phyloP scores from a whole-genome alignment of 108 stramenopile genomes.

The Cyclotella baltica region DNA sequence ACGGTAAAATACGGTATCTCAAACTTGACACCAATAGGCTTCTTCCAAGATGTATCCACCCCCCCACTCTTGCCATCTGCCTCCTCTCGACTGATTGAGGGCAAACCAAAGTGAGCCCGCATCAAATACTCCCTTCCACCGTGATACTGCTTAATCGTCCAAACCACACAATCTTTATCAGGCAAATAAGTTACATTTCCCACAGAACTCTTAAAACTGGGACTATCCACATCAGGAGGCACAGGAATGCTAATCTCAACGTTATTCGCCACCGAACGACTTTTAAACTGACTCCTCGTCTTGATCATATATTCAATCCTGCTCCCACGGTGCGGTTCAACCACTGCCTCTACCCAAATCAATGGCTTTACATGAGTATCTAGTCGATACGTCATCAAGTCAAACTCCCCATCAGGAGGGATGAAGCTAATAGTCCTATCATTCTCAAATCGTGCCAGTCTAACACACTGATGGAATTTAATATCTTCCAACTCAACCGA shows the following conservation, averaged over 20 bases:
- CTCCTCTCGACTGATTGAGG: constrained; percentile 92
- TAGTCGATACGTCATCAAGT: constrained; percentile 98
- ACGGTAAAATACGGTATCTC: constrained; percentile 99
- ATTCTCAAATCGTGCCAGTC: constrained; percentile 98
- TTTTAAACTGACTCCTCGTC: constrained; percentile 98
- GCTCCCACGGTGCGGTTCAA: constrained; percentile 95
- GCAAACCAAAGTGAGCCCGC: constrained; percentile 99
- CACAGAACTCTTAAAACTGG: constrained; percentile 95
- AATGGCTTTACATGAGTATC: constrained; percentile 99
- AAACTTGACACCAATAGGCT: constrained; percentile 96
- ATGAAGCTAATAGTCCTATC: constrained; percentile 99
- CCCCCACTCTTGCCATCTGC: constrained; percentile 51
- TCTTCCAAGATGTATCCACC: constrained; percentile 87
- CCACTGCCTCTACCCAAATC: constrained; percentile 99
- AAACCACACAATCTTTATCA: constrained; percentile 96
- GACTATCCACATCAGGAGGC: constrained; percentile 98
- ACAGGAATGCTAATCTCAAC: constrained; percentile 99
- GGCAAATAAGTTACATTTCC: constrained; percentile 98
- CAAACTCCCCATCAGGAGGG: constrained; percentile 99
- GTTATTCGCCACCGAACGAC: constrained; percentile 97
- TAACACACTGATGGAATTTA: constrained; percentile 99
- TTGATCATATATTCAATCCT: constrained; percentile 99
- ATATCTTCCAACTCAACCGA: constrained; percentile 99
- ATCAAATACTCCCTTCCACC: constrained; percentile 96
- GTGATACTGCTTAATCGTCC: constrained; percentile 98